Evolutionary conservation across 2,329 filamentous ascomycete species (phyloP).

Genomic region (Hypoxylon sp.): DNA sequence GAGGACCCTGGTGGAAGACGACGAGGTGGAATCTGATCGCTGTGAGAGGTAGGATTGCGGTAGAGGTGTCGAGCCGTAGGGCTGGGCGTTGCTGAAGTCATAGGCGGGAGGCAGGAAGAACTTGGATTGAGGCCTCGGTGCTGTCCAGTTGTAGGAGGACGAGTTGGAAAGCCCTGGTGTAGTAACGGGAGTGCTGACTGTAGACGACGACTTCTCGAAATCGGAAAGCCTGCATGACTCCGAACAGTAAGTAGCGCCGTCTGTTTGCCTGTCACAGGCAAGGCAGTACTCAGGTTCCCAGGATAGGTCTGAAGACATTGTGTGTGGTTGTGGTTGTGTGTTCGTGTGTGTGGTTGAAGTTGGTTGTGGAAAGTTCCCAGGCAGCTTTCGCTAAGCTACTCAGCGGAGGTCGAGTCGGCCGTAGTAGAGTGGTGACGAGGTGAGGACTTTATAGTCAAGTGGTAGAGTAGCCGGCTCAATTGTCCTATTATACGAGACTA

Average conservation of each 20-base stretch:
- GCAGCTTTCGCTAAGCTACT: conserved; percentile 2
- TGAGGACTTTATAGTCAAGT: conserved; percentile 1
- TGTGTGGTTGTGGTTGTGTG: no score
- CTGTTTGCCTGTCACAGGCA: conserved; percentile 88
- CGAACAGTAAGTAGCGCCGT: conserved; percentile 86
- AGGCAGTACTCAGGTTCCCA: conserved; percentile 96
- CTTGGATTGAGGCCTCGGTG: conserved; percentile 52
- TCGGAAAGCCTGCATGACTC: conserved; percentile 90
- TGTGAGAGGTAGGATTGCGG: conserved; percentile 51
- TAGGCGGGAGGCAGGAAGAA: conserved; percentile 79
- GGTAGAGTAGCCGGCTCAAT: conserved; percentile 19
- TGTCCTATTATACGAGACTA: conserved; percentile 31
- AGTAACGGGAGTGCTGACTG: conserved; percentile 65
- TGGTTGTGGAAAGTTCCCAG: conserved; percentile 23
- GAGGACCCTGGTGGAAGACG: conserved; percentile 55
- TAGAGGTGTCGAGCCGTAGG: conserved; percentile 62
- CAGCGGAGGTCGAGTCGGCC: not conserved
- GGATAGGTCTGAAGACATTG: conserved; percentile 63
- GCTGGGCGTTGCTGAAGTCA: conserved; percentile 73
- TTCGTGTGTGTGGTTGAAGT: conserved; percentile 26
- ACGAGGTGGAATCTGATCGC: conserved; percentile 43
- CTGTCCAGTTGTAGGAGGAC: conserved; percentile 59
- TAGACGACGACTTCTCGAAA: conserved; percentile 73
- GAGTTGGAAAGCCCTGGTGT: conserved; percentile 62
- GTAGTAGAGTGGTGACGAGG: conserved; percentile 18